phyloP scores from a whole-genome alignment of 495 filamentous ascomycete species.

The Margaritispora aquatica region DNA sequence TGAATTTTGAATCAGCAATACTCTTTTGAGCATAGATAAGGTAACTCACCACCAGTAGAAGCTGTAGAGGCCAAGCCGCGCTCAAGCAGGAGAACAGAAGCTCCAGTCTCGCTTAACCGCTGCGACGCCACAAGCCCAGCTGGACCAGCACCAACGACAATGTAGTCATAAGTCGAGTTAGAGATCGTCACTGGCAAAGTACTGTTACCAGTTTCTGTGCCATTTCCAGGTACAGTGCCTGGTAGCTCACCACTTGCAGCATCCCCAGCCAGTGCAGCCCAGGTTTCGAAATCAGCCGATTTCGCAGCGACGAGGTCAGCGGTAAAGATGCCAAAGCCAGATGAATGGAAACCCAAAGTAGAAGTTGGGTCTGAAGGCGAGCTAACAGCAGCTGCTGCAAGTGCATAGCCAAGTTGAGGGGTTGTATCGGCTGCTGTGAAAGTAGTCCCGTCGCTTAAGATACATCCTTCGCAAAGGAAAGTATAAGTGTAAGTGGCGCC shows the following conservation, averaged over 20 bases:
- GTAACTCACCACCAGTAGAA: not conserved
- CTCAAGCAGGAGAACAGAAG: constrained; percentile 23
- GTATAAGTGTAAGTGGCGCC: not conserved
- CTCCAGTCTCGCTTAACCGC: not conserved
- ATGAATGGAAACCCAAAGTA: not conserved
- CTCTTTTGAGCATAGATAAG: too few relatives aligned
- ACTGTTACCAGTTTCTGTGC: not conserved
- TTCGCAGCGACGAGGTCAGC: not conserved
- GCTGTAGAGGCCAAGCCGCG: constrained; percentile 23
- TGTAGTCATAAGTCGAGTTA: constrained; percentile 1
- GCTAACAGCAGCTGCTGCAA: not conserved
- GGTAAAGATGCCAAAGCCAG: not conserved
- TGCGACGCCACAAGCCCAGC: not conserved
- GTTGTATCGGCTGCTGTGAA: not conserved
- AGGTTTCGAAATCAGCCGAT: not conserved
- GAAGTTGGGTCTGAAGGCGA: not conserved
- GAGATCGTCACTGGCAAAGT: not conserved
- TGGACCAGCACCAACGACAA: constrained; percentile 1
- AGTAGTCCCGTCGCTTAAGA: not conserved
- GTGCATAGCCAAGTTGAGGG: not conserved
- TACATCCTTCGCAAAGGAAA: constrained; percentile 2
- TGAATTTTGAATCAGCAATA: too few relatives aligned
- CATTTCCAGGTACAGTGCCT: not conserved
- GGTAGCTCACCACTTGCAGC: too few relatives aligned
- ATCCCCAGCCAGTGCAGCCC: not conserved